A percentile compares a stretch with the other conserved stretches of the same genome.
Evolutionary conservation across 208 protist species (phyloP).

Genomic region (Plasmodiophora brassicae): DNA sequence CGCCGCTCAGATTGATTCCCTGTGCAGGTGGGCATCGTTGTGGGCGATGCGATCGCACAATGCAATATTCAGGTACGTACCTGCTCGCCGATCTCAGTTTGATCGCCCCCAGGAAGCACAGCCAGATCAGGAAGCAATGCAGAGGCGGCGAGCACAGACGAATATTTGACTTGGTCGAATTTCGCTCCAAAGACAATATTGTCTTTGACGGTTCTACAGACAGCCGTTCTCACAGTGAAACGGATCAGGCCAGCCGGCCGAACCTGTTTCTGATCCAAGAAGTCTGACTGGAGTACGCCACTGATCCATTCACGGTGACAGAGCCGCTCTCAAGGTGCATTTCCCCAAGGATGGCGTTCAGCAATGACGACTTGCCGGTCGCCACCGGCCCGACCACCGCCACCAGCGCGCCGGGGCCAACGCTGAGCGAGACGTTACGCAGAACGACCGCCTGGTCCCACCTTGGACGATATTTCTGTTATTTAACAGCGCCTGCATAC

Average conservation of each 20-base stretch:
- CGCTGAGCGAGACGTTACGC: background rate
- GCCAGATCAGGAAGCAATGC: constrained; percentile 45
- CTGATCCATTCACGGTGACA: background rate
- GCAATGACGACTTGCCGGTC: constrained; percentile 64
- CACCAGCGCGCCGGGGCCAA: constrained; percentile 29
- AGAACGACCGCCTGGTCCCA: too few species aligned
- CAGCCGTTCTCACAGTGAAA: background rate
- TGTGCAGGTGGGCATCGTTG: background rate
- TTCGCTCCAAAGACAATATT: background rate
- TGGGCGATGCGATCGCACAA: background rate
- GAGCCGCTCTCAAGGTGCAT: constrained; percentile 36
- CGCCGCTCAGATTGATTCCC: constrained; percentile 70
- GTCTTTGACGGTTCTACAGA: background rate
- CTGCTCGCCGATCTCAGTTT: constrained; percentile 54
- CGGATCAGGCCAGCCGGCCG: background rate
- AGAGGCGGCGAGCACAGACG: background rate
- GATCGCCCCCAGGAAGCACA: constrained; percentile 46
- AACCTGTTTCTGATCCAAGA: constrained; percentile 13
- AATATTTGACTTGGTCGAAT: background rate
- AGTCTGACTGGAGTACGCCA: background rate
- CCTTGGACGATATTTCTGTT: too few species aligned
- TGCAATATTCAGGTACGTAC: background rate
- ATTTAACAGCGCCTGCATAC: too few species aligned
- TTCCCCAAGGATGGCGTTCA: constrained; percentile 65
- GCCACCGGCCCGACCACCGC: constrained; percentile 62